Evolutionary conservation across 73 alveolate species (phyloP), one percentile per base, ranked within the genome.

Genomic region (Urostyla sp.): DNA sequence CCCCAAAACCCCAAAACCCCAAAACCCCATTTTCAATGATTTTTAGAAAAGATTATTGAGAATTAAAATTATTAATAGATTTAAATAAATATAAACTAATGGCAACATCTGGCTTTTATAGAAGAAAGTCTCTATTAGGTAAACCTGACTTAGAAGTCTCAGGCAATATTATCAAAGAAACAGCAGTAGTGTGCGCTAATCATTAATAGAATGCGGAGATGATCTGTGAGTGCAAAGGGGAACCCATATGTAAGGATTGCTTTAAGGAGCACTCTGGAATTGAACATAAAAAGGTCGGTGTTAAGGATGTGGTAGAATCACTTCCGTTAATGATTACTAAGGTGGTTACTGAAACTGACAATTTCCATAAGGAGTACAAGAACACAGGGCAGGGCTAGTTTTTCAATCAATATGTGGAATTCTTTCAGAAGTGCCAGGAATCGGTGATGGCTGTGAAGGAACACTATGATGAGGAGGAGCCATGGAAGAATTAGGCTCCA

Each of bases 141-240:
- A n/a, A n/a, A n/a, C n/a, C n/a, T n/a, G n/a, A n/a, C n/a, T n/a
- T n/a, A n/a, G n/a, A n/a, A n/a, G n/a, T n/a, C n/a, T n/a, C n/a
- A n/a, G n/a, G n/a, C n/a, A n/a, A n/a, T n/a, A n/a, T n/a, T n/a
- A n/a, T n/a, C n/a, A n/a, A n/a, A n/a, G n/a, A n/a, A n/a, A n/a
- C n/a, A n/a, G n/a, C n/a, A n/a, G n/a, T n/a, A n/a, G n/a, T n/a
- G n/a, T n/a, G n/a, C n/a, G n/a, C n/a, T n/a, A n/a, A n/a, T n/a
- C n/a, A n/a, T n/a, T n/a, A n/a, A n/a, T n/a, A n/a, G n/a, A n/a
- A n/a, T 32, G 53, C 56, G 7, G 76, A 59, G 35, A 3, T 10
- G 4, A 1, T 76, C 1, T 76, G 88, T 36, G 88, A 76, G 15
- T 76, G 88, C 53, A 59, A 59, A 32, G 56, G 58, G 16, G 56